Base-by-base conservation (phyloP, 495 filamentous ascomycete species). In the Xylaria curta region DNA sequence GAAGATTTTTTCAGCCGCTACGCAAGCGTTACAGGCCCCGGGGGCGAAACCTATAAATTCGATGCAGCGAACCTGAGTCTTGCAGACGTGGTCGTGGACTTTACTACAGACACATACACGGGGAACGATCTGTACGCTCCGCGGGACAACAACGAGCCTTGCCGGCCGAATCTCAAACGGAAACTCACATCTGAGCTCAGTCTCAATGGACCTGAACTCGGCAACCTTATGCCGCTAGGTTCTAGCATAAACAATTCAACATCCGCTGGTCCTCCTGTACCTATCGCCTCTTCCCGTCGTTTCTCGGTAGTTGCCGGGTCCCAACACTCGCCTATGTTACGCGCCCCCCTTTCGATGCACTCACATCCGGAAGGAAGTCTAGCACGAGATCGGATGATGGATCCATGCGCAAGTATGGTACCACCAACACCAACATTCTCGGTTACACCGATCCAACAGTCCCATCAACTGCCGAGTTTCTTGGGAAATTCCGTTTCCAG, bases 1-100 rank as follows among this genome's bases (percentile, higher is more conserved):
- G 93, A 97, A 72, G 93, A 94, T 74, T 97, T 97, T 78, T 91
- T 95, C 75, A 92, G 95, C 75, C 87, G 93, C 26, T 97, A 97
- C 65, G 81, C 81, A 3, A 85, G 83, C 56, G 77, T 86, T 13
- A 80, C 81, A 4, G 78, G 82, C 13, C 75, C 80, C 0, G 82
- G 80, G 31, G 81, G 80, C 9, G 80, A 81, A 17, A 75, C 81
- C 0, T 86, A 85, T 40, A 84, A 79, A 13, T 88, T 89, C 62
- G 85, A 89, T 58, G 80, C 84, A 2, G 84, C 85, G 0, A 85
- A 85, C 66, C 78, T 87, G 7, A 83, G 80, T 36, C 81, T 92
- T 42, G 75, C 85, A 12, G 89, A 91, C 75, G 82, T 85, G 15
- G 78, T 83, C 4, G 81, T 87, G 15, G 86, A 87, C 51, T 79